Evolutionary conservation across 169 alveolate genomes (phyloP), one percentile per base, ranked within the genome.

Genomic region (Cryptosporidium ryanae): DNA sequence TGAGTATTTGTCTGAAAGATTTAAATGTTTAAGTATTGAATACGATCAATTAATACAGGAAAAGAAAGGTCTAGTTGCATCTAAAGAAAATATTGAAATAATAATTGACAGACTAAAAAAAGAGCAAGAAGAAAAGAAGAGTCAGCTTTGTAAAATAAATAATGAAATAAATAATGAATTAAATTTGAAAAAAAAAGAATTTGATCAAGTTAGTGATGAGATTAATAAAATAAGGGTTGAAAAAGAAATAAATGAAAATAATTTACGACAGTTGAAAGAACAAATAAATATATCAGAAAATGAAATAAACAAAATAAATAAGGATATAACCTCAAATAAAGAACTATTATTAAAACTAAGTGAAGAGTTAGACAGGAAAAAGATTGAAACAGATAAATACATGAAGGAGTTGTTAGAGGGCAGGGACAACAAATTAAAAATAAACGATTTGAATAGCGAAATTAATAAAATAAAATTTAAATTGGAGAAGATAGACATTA

Each of bases 71-170:
- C 44, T 76, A 43, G 59, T 57, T 6, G 52, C 64, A 6, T 59
- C 68, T 29, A 76, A 76, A 59, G 65, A 76, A 7, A 76, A 76
- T 61, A 34, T 76, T 10, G 87, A 76, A 63, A n/a, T n/a, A 25
- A 57, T 76, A 63, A 18, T 76, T 18, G 87, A 59, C 5, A 61
- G 38, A 21, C 59, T 70, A 5, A 82, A 90, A 57, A 82, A 54
- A 57, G 81, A 90, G 59, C 25, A 43, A 21, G 65, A 82, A 17
- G 76, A 90, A 65, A 90, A 82, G 43, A 82, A 25, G 55, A 52
- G 68, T 34, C 84, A 66, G 34, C 57, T 64, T 17, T n/a, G 17
- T 52, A 27, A 32, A 63, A 38, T 21, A 44, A 52, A 82, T 23
- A 61, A 57, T 18, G 52, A 43, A 27, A 29, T 76, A 61, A 82